phyloP scores from a whole-genome alignment of 352 stramenopile genomes.

The Pythium brassicae region DNA sequence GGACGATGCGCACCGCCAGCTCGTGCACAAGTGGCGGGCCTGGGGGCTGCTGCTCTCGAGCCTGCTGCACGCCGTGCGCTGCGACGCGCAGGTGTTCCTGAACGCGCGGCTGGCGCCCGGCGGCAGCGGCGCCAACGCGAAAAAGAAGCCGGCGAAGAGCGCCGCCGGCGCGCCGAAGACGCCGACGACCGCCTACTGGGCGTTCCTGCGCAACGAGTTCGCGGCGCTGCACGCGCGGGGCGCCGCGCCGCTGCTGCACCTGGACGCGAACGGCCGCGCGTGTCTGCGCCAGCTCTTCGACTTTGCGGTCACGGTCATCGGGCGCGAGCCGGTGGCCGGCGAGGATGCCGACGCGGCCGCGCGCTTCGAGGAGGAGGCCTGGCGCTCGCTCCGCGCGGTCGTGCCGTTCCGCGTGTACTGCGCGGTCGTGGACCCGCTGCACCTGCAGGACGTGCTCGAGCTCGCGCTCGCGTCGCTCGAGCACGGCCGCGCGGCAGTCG shows the following conservation, averaged over 20 bases:
- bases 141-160: slow-evolving; percentile 28
- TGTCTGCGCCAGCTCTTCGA: slow-evolving; percentile 50
- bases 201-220: slow-evolving; percentile 58
- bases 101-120: background rate
- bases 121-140: no score
- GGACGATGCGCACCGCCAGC: slow-evolving; percentile 37
- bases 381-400: slow-evolving; percentile 52
- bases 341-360: slow-evolving; percentile 21
- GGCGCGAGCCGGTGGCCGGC: slow-evolving; percentile 24
- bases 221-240: slow-evolving; percentile 36
- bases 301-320: slow-evolving; percentile 49
- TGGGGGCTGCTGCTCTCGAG: slow-evolving; percentile 60
- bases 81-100: slow-evolving; percentile 45
- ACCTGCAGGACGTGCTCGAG: slow-evolving; percentile 54
- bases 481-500: slow-evolving; percentile 14
- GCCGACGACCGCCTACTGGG: slow-evolving; percentile 48
- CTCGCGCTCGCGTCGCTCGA: slow-evolving; percentile 50
- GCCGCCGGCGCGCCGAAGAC: slow-evolving; percentile 5
- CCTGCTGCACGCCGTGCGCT: slow-evolving; percentile 42
- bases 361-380: slow-evolving; percentile 63
- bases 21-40: slow-evolving; percentile 67
- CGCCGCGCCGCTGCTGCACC: slow-evolving; percentile 53
- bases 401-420: slow-evolving; percentile 68
- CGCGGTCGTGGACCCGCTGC: slow-evolving; percentile 39
- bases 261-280: slow-evolving; percentile 69